These are phyloP conservation scores for Smittium culicis DNA, from an alignment of 371 early-diverging fungal species.

Conservation along the genomic window DNA sequence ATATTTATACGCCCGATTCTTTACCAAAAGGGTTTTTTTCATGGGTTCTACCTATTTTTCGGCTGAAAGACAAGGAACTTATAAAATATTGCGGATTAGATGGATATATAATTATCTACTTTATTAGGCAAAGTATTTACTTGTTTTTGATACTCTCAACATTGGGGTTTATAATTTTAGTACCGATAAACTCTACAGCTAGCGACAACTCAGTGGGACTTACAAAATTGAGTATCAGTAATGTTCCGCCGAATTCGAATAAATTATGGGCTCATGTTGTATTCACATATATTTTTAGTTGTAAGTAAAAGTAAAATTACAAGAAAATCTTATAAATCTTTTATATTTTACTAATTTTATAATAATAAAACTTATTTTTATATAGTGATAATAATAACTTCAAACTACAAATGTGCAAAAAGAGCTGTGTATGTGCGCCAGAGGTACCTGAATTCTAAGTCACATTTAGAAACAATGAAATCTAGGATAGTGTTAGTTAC, in stretches of 20 bases:
- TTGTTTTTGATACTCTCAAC: constrained; percentile 3
- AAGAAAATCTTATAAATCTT: too few species aligned
- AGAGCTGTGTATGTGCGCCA: neutral
- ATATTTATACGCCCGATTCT: neutral
- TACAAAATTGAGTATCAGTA: constrained; percentile 5
- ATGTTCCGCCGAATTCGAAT: constrained; percentile 5
- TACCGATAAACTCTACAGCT: constrained; percentile 12
- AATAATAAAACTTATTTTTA: neutral
- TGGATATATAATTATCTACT: constrained; percentile 7
- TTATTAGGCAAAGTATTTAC: constrained; percentile 3
- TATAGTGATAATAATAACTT: neutral
- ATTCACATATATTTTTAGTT: constrained; percentile 3
- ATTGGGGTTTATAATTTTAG: neutral
- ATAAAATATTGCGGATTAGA: constrained; percentile 5
- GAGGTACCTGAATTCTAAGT: neutral
- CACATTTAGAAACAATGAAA: neutral
- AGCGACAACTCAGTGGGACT: constrained; percentile 4
- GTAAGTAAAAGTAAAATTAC: too few species aligned
- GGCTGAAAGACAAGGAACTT: constrained; percentile 2
- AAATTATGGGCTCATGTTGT: constrained; percentile 10
- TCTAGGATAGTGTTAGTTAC: constrained; percentile 2
- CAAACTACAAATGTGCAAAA: constrained; percentile 1
- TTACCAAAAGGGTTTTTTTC: constrained; percentile 8
- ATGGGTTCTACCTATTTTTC: constrained; percentile 7
- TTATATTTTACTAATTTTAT: too few species aligned